These are phyloP conservation scores for Endotrypanum monterogeii DNA, from an alignment of 208 protist genomes.

Conservation along the genomic window DNA sequence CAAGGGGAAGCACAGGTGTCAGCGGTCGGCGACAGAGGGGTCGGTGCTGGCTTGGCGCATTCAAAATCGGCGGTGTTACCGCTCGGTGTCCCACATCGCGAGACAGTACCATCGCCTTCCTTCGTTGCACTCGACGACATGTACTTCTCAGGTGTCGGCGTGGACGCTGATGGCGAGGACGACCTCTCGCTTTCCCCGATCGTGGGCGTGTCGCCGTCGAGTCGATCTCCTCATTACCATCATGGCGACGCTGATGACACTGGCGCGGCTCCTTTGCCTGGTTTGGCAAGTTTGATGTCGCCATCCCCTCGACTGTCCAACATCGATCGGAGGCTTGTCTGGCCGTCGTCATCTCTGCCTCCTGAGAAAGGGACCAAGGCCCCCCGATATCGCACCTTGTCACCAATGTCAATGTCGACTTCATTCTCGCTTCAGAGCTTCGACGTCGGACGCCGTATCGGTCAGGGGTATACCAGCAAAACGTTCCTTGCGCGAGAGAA, in stretches of 20 bases:
- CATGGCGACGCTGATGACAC: not conserved
- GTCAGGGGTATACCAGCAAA: constrained; percentile 39
- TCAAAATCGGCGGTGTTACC: too few species aligned
- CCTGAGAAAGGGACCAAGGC: not conserved
- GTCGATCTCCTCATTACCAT: not conserved
- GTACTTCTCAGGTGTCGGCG: too few species aligned
- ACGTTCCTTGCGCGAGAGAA: constrained; percentile 56
- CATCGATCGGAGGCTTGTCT: not conserved
- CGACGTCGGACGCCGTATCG: constrained; percentile 50
- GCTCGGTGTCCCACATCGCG: not conserved
- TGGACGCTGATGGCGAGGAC: not conserved
- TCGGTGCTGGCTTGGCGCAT: not conserved
- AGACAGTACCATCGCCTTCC: not conserved
- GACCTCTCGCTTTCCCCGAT: constrained; percentile 23
- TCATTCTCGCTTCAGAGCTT: constrained; percentile 56
- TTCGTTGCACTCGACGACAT: not conserved
- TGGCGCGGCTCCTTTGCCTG: not conserved
- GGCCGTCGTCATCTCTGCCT: not conserved
- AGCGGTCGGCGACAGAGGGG: not conserved
- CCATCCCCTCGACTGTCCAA: not conserved
- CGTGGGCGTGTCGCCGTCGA: not conserved
- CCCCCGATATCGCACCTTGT: not conserved
- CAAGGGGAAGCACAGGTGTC: not conserved
- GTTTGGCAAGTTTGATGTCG: not conserved
- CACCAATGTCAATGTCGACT: not conserved